Percentiles rank a stretch among this genome's conserved stretches.
These are phyloP conservation scores for Colletotrichum sublineola DNA, from an alignment of 2,329 filamentous ascomycete genomes.

Conservation along the genomic window DNA sequence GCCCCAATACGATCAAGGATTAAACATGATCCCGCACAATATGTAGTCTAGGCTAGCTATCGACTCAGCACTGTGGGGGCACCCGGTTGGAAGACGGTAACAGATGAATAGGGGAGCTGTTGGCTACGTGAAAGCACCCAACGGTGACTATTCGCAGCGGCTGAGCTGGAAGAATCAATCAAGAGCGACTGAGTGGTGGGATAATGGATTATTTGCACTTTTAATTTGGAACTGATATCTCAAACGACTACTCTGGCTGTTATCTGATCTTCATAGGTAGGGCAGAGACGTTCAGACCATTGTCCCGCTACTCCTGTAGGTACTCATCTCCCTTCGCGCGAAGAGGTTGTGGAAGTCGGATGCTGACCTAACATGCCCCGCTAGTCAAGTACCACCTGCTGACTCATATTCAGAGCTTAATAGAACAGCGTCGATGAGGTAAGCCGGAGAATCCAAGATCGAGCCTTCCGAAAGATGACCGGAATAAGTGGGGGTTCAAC, in stretches of 20 bases:
- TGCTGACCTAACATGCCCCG: neutral
- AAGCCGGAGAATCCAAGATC: conserved; percentile 24
- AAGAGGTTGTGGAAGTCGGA: neutral
- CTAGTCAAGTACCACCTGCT: neutral
- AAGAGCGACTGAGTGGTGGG: neutral
- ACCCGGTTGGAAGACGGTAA: neutral
- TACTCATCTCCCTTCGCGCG: neutral
- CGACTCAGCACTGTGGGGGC: neutral
- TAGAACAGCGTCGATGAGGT: conserved; percentile 8
- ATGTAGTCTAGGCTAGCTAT: neutral
- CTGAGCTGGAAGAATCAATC: conserved; percentile 1
- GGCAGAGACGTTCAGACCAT: neutral
- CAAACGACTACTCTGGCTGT: too few relatives aligned
- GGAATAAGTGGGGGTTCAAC: conserved; percentile 26
- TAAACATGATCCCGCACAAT: neutral
- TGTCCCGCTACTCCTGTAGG: neutral
- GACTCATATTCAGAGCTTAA: conserved; percentile 19
- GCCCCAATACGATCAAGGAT: neutral
- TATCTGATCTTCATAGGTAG: neutral
- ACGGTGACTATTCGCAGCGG: neutral
- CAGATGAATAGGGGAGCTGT: neutral
- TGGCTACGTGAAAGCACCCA: neutral
- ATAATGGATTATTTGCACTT: conserved; percentile 3
- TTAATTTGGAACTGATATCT: neutral
- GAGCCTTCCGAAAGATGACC: conserved; percentile 27